Evolutionary conservation across 257 asterid genomes (phyloP), one percentile per base, ranked within the genome.

Genomic region (Coffea eugenioides): DNA sequence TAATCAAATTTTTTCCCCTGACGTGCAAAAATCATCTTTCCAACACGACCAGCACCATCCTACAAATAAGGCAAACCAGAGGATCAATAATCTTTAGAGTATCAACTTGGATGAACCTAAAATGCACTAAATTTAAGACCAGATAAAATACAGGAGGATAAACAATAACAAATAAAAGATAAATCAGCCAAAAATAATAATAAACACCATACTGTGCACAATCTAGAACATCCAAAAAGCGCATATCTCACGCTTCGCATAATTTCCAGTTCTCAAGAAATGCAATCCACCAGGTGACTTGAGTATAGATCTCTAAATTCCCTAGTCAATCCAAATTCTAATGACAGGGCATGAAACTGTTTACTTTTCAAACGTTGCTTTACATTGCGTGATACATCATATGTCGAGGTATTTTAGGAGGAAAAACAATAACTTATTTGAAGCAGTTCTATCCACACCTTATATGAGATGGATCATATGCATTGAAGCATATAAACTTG

Each of bases 11-110:
- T 96, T 92, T 86, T 96, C 79, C 99, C 97, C 77, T 94, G 98
- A 61, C 99, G 90, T 27, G 99, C 92, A 81, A 90, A 96, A 73
- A 96, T 90, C 99, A 96, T 96, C 87, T 94, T 96, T 78, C 99
- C 99, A 76, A 96, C 94, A 79, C 98, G 90, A 34, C 99, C 99
- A 86, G 97, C 97, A 20, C 99, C 99, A 84, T 96, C 99, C 99
- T 96, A 77, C 68, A 85, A 80, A 73, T 74, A 65, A 54, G 57
- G 48, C 80, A 86, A 62, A 45, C 72, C 61, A 36, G 20, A 78
- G 69, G 79, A 41, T 75, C 77, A 68, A 78, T 31, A 76, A 25
- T 31, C 69, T 64, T 61, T 61, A 39, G 43, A 69, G 18, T 59
- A 59, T 69, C 41, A 69, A 61, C 57, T 54, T 59, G 61, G 62